Evolutionary conservation across 208 protist species (phyloP), one percentile per base, ranked within the genome.

Genomic region (Phytomonas sp.): DNA sequence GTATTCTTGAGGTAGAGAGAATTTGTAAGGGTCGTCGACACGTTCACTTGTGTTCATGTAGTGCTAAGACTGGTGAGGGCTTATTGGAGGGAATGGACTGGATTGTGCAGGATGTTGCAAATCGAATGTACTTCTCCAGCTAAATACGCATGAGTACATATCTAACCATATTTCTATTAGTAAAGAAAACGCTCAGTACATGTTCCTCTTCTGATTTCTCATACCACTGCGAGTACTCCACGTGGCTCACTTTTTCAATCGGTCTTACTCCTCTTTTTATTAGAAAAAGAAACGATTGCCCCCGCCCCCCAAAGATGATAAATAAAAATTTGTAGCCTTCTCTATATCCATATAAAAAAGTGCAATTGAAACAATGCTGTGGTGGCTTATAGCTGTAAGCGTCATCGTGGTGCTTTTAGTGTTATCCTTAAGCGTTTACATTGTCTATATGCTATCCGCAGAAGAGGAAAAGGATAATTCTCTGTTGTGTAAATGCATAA

Each of bases 11-110:
- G 59, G 77, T 96, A 17, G 85, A 86, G 34, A 84, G 80, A 36
- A 91, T 96, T 69, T 80, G 86, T n/a, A 76, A 87, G 60, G 88
- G 87, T 1, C 84, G 80, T 63, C 81, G 91, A 9, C 98, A 99
- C 74, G 98, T 98, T 64, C 80, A 96, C 32, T 95, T 99, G n/a
- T 87, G 91, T 29, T 72, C 77, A 30, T 99, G 98, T 76, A 98
- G 89, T 74, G 99, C 98, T 0, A 89, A 96, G 37, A 99, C 97
- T 3, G 98, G 94, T 29, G 82, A 93, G 51, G 97, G 98, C 0
- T 79, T 99, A 8, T 72, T 95, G 28, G 94, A 99, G n/a, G 98
- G 97, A 23, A 97, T 99, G 62, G 84, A 97, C 34, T 99, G 99
- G 98, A 89, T 99, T 28, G 97, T 99, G 9, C 66, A 89, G 26